Evolutionary conservation across 1,139 yeast genomes (phyloP), one percentile per base, ranked within the genome.

Genomic region (Pichia sp.): DNA sequence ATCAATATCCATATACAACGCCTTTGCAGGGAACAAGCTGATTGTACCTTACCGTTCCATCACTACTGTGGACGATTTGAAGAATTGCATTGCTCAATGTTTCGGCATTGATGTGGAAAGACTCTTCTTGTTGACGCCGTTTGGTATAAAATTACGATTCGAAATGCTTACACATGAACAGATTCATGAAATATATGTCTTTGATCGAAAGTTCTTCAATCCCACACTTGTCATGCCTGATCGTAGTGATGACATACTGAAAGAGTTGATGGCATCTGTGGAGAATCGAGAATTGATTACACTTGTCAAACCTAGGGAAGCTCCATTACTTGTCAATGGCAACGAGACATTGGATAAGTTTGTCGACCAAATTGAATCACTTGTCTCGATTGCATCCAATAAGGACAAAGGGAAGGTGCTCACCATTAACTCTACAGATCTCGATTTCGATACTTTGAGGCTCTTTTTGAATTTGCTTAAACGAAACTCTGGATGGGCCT

Each of bases 51-150:
- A 63, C 22, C 55, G 56, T 41, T 55, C 53, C 24, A 66, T 66
- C 45, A 54, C 54, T 34, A 55, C 58, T 5, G 45, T 74, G 33
- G 63, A 63, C 17, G 66, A 70, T 22, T 61, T 77, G 38, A 73
- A 69, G 47, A 60, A 54, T 20, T 72, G 68, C 55, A 59, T 67
- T 45, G 36, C 66, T 37, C 52, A 58, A 8, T 57, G 61, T 27
- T 63, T 74, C 47, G 58, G 55, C 27, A 66, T 69, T 5, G 62
- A 66, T 1, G 38, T 48, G 1, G 71, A 66, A 19, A 70, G 75
- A 46, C 53, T 77, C 29, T 74, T 80, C 46, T 58, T 81, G n/a
- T 57, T 81, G 30, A 69, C 83, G 1, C 74, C 84, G 3, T 78
- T 71, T 57, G 91, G 87, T 0, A 67, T 72, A 32, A 75, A 72